Base-by-base conservation (phyloP, 768 basidiomycete species). In the Saitozyma podzolica region DNA sequence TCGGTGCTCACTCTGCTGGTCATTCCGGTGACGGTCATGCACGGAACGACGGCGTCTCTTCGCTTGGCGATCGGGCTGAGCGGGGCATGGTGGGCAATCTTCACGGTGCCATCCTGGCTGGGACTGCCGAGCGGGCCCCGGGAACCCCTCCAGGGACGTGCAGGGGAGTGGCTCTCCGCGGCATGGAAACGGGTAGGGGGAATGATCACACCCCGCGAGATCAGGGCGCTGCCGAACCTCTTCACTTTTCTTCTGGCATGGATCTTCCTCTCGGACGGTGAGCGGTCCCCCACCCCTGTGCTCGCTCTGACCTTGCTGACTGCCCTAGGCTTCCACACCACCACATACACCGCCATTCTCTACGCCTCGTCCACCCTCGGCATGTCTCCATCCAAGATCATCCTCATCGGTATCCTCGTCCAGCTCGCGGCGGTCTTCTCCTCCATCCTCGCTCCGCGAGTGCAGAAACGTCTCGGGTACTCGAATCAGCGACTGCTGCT, bases 191-290 rank as follows among this genome's bases (percentile, higher is more conserved):
- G 88, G 20, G 83, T 98, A 0, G 87, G 85, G 0, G 82, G 80
- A 40, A 92, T 92, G 89, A 81, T 97, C 19, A 82, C 82, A 0
- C 87, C 86, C 83, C 81, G 80, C 8, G 88, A 95, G 73, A 86
- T 94, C 47, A 84, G 84, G 76, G 84, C 84, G 56, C 82, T 97
- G 14, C 84, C 84, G 40, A 88, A 92, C 72, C 92, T 93, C 0
- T 98, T 94, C 82, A 84, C 84, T 67, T 97, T 91, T 70, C 87
- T 97, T 49, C 85, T 87, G 6, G 92, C 95, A 0, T 97, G 94
- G 93, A 94, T 96, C 77, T 83, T 98, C 11, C 85, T 98, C 20
- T 91, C 90, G 0, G 94, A 98, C 71, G 91, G 92, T 90, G 56
- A 50, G 85, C 78, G 40, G 4, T 9, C 6, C 43, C 2, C 45